Base-by-base conservation (phyloP, 2,329 filamentous ascomycete genomes). In the Cordyceps fumosorosea region DNA sequence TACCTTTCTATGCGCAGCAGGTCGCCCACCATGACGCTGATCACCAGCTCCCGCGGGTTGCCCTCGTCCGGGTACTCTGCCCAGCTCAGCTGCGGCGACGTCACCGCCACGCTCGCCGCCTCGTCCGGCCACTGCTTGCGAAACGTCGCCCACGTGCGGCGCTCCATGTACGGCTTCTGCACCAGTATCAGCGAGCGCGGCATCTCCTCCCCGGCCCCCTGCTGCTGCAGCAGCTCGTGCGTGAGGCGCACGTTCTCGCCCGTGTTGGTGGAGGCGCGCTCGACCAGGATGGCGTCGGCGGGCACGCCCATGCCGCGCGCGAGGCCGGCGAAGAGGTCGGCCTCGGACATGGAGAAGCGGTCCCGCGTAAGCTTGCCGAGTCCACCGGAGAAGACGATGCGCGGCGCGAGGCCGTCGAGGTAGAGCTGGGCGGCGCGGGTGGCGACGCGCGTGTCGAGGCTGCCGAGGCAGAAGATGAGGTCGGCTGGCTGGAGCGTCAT, bases 141-240 rank as follows among this genome's bases (percentile, higher is more conserved):
- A 63, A 80, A 80, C 0, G 78, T 80, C 1, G 78, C 78, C 48
- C 74, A 79, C 5, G 77, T 78, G 6, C 78, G 68, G 40, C 78
- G 68, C 67, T 80, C 77, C 78, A 80, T 80, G 63, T 80, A 80
- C 26, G 77, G 78, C 67, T 80, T 80, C 67, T 80, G 78, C 10
- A 80, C 78, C 1, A 80, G 69, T 18, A 80, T 69, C 34, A 80
- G 73, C 2, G 70, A 74, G 34, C 67, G 63, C 1, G 63, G 59
- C 0, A 72, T 59, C 1, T 44, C 52, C 8, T 77, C 50, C 0
- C 29, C 29, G 3, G 3, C 69, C 66, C 24, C 55, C 68, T 14
- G 70, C 66, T 5, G 29, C 18, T 59, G 51, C 1, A 80, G 68
- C 11, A 80, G 64, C 0, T 67, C 69, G 44, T 76, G 67, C 18